Conservation (phyloP, 2,329 filamentous ascomycete species). For the Pestalotiopsis sp. region DNA sequence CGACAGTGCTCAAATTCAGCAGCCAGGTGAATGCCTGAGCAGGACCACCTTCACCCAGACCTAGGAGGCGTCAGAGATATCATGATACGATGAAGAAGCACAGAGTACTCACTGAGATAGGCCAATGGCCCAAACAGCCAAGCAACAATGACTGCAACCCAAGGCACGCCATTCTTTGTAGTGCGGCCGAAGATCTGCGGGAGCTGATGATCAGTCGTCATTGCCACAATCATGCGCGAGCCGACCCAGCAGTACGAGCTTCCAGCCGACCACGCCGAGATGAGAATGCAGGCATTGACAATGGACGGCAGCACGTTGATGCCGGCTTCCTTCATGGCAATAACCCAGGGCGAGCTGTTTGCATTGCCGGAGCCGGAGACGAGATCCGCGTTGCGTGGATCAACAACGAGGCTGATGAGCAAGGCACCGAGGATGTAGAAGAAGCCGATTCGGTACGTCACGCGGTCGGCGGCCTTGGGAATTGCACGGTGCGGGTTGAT, state of each 20-base stretch:
- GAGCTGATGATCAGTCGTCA: slow-evolving; percentile 17
- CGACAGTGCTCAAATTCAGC: slow-evolving; percentile 14
- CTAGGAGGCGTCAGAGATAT: background rate
- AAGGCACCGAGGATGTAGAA: slow-evolving; percentile 20
- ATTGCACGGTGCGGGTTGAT: slow-evolving; percentile 38
- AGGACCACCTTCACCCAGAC: slow-evolving; percentile 16
- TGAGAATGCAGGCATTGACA: slow-evolving; percentile 43
- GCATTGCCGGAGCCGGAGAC: slow-evolving; percentile 17
- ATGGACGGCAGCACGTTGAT: slow-evolving; percentile 62
- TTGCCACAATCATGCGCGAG: slow-evolving; percentile 17
- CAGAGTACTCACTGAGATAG: slow-evolving; percentile 33
- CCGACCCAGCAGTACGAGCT: slow-evolving; percentile 44
- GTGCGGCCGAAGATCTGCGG: slow-evolving; percentile 40
- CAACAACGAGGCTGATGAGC: slow-evolving; percentile 17
- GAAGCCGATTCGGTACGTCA: slow-evolving; percentile 17
- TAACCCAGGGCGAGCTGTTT: slow-evolving; percentile 59
- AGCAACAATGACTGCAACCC: slow-evolving; percentile 39
- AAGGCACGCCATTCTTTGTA: slow-evolving; percentile 41
- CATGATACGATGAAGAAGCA: background rate
- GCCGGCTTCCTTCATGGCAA: slow-evolving; percentile 63
- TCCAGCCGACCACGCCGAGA: slow-evolving; percentile 40
- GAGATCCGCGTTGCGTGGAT: slow-evolving; percentile 7
- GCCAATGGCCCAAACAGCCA: slow-evolving; percentile 41
- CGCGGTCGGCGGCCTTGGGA: slow-evolving; percentile 29
- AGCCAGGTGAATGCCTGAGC: slow-evolving; percentile 22